phyloP scores from a whole-genome alignment of 2,329 filamentous ascomycete genomes.

The Xylariaceae sp. region DNA sequence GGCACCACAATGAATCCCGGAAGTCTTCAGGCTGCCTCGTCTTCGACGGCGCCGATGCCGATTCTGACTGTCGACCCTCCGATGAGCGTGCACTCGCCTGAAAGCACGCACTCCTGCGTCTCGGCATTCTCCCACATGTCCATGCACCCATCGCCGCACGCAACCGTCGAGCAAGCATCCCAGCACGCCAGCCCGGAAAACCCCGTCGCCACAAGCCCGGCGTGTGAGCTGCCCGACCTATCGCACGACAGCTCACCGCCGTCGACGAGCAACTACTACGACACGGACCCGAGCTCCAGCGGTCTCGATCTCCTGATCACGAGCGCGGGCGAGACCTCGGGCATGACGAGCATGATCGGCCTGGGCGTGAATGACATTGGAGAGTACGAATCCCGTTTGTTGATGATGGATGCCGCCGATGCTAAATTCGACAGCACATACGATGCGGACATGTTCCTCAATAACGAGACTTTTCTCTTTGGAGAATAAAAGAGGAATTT shows the following conservation, averaged over 20 bases:
- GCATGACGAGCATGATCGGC: conserved; percentile 28
- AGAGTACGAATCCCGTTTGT: not conserved
- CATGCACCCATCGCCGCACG: conserved; percentile 38
- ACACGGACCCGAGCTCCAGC: conserved; percentile 40
- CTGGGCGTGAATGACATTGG: conserved; percentile 42
- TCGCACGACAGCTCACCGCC: conserved; percentile 59
- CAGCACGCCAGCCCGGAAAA: conserved; percentile 32
- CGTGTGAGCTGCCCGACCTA: conserved; percentile 56
- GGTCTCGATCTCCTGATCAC: conserved; percentile 29
- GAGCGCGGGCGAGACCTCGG: conserved; percentile 27
- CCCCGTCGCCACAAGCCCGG: conserved; percentile 45
- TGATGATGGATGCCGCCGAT: not conserved
- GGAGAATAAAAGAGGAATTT: too few relatives aligned
- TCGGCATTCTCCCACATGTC: conserved; percentile 37
- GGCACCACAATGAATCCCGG: conserved; percentile 36
- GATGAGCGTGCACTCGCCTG: conserved; percentile 39
- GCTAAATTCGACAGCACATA: not conserved
- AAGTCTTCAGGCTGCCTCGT: conserved; percentile 30
- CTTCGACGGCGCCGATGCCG: conserved; percentile 40
- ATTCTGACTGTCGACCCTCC: conserved; percentile 25
- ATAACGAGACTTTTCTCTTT: not conserved
- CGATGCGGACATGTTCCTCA: not conserved
- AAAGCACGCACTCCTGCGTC: conserved; percentile 44
- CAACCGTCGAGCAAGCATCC: conserved; percentile 22
- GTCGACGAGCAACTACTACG: conserved; percentile 42